Conservation (phyloP, 78 protist species). For the Anaeramoeba flamelloides region DNA sequence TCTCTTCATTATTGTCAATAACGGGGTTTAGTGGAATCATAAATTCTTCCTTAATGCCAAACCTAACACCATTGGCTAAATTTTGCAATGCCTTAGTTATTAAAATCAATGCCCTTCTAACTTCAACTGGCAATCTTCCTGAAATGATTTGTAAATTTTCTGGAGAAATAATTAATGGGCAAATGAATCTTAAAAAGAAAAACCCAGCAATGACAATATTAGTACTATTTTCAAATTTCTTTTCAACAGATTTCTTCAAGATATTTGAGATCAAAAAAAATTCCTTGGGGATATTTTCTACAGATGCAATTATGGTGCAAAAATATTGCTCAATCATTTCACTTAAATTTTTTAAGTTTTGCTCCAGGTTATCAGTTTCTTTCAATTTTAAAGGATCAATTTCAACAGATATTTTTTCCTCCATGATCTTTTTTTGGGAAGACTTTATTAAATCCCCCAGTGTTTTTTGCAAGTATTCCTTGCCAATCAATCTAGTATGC, state of each 20-base stretch:
- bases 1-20: not conserved
- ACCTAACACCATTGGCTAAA: not conserved
- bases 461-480: not conserved
- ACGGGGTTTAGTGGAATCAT: not conserved
- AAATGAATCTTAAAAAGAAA: not conserved
- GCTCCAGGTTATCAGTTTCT: not conserved
- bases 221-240: not conserved
- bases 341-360: not conserved
- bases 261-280: not conserved
- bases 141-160: not conserved
- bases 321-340: not conserved
- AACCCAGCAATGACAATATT: not conserved
- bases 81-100: not conserved
- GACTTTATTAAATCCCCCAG: not conserved
- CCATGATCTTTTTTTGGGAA: not conserved
- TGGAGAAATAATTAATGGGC: not conserved
- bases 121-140: not conserved
- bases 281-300: not conserved
- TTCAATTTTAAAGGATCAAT: not conserved
- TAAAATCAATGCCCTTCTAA: not conserved
- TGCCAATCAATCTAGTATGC: not conserved
- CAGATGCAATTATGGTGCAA: not conserved
- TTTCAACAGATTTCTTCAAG: not conserved
- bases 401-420: not conserved
- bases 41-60: not conserved